Evolutionary conservation across 2,329 filamentous ascomycete genomes (phyloP).

Genomic region (Neofusicoccum kwambonambiense): DNA sequence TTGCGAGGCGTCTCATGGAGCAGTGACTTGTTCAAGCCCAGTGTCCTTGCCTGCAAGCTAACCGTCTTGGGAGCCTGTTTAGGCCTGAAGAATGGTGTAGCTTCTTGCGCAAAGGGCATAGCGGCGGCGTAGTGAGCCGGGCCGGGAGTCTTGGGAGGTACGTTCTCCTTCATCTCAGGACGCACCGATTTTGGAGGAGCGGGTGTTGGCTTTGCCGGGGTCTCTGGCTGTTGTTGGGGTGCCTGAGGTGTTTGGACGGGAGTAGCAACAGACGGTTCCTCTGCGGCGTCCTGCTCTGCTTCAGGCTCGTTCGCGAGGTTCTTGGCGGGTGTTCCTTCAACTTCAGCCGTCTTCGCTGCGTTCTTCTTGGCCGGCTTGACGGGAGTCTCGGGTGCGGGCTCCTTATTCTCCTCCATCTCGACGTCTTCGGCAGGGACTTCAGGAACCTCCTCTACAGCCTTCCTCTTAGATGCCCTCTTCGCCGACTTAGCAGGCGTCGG

Average conservation of each 20-base stretch:
- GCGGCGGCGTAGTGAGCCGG: neutral
- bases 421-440: neutral
- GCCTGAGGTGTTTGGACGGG: constrained; percentile 3
- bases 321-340: neutral
- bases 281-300: neutral
- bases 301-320: neutral
- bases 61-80: neutral
- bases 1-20: constrained; percentile 18
- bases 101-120: constrained; percentile 7
- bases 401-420: neutral
- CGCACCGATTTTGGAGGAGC: neutral
- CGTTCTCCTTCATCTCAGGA: neutral
- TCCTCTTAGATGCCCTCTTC: neutral
- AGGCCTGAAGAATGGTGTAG: constrained; percentile 15
- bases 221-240: neutral
- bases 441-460: neutral
- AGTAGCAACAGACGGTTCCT: neutral
- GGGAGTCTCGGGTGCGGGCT: neutral
- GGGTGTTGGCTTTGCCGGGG: neutral
- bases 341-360: neutral
- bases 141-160: neutral
- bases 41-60: constrained; percentile 11
- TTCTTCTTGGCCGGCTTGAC: neutral
- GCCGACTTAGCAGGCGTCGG: constrained; percentile 1
- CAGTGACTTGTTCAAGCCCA: constrained; percentile 14